phyloP scores from a whole-genome alignment of 2,329 filamentous ascomycete species.

The Colletotrichum sp. region DNA sequence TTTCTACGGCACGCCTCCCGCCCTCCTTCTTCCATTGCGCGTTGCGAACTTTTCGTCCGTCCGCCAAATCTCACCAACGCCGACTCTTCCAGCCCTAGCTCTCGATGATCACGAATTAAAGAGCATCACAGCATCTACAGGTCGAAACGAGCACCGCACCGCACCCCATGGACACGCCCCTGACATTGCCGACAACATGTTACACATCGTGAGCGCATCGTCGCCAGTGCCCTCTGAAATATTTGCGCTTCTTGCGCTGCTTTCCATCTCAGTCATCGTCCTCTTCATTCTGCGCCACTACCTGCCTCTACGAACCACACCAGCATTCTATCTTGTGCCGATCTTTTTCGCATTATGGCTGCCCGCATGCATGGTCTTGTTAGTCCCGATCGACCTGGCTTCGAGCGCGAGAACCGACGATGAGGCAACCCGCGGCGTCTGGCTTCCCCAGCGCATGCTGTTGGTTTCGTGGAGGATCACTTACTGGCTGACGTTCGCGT shows the following conservation, averaged over 20 bases:
- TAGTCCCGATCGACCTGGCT: slow-evolving; percentile 95
- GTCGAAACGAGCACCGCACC: background rate
- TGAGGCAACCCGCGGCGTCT: slow-evolving; percentile 78
- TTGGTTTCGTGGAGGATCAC: slow-evolving; percentile 92
- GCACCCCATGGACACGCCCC: slow-evolving; percentile 15
- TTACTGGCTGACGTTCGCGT: slow-evolving; percentile 94
- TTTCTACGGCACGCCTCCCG: background rate
- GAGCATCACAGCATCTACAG: background rate
- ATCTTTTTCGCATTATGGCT: slow-evolving; percentile 97
- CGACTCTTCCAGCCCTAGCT: background rate
- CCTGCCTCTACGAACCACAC: slow-evolving; percentile 87
- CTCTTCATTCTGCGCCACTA: slow-evolving; percentile 88
- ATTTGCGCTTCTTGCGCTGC: slow-evolving; percentile 75
- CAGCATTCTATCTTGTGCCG: slow-evolving; percentile 86
- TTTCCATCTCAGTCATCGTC: slow-evolving; percentile 76
- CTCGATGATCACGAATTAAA: background rate
- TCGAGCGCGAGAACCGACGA: slow-evolving; percentile 80
- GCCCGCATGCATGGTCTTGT: slow-evolving; percentile 86
- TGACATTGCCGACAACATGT: slow-evolving; percentile 44
- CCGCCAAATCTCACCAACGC: background rate
- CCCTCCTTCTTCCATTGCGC: background rate
- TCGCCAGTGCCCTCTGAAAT: slow-evolving; percentile 79
- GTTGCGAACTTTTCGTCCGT: background rate
- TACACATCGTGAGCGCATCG: slow-evolving; percentile 54
- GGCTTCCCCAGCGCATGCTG: slow-evolving; percentile 79